A percentile compares a stretch with the other conserved stretches of the same genome.
These are phyloP conservation scores for Auricularia auricula-judae DNA, from an alignment of 768 basidiomycete genomes.

Conservation along the genomic window DNA sequence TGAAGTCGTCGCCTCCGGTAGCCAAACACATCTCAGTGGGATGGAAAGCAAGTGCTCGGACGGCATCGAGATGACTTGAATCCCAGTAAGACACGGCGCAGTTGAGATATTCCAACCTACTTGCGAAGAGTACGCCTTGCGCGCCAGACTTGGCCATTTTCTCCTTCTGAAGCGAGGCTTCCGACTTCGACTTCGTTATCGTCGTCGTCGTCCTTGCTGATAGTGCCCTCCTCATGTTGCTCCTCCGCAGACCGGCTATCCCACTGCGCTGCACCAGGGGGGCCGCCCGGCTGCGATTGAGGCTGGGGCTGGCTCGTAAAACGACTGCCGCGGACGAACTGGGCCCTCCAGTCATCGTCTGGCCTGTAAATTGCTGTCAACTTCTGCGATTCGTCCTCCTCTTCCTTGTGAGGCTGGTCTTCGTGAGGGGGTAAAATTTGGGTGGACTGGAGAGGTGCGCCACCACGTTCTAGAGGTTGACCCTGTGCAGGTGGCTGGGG, in stretches of 20 bases:
- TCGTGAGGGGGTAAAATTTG: background rate
- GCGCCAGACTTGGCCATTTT: conserved; percentile 71
- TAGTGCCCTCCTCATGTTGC: conserved; percentile 32
- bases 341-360: conserved; percentile 82
- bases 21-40: conserved; percentile 75
- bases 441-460: background rate
- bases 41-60: conserved; percentile 84
- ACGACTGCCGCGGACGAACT: conserved; percentile 15
- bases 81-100: background rate
- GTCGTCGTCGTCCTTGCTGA: conserved; percentile 56
- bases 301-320: background rate
- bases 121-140: conserved; percentile 79
- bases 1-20: conserved; percentile 92
- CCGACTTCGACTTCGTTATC: conserved; percentile 52
- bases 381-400: conserved; percentile 38
- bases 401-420: conserved; percentile 27
- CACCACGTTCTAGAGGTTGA: background rate
- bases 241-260: conserved; percentile 46
- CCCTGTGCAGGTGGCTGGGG: background rate
- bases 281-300: conserved; percentile 10
- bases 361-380: conserved; percentile 81
- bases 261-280: conserved; percentile 35
- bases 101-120: conserved; percentile 34
- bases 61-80: conserved; percentile 81
- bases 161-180: conserved; percentile 50